Base-by-base conservation (phyloP, 78 protist genomes). In the Reticulomyxa filosa region DNA sequence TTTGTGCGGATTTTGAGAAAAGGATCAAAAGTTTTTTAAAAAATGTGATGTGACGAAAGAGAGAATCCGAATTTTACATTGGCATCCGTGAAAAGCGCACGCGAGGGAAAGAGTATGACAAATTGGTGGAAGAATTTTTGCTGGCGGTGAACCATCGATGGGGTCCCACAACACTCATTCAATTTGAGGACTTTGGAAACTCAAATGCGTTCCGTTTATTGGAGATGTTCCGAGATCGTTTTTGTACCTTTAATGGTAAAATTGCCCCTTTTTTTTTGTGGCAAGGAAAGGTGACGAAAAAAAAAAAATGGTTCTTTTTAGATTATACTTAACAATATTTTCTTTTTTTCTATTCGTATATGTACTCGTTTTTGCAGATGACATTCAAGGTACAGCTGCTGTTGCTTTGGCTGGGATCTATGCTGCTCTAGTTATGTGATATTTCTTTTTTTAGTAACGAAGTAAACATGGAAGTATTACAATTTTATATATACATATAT, bases 371-470 rank as follows among this genome's bases (percentile, higher is more conserved):
- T n/a, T n/a, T n/a, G 52, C 48, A n/a, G 98, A 93, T 46, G 98
- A 89, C 70, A 93, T 89, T 39, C 96, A 94, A 72, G 95, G 91
- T 53, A 83, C 94, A 29, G 89, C 85, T 7, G 74, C 89, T 3
- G 91, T 92, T 4, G 53, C 81, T n/a, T 66, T 81, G 0, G 74
- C 90, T 6, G 90, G 88, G 35, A 26, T 87, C 62, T 23, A 85
- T 46, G 76, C 78, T 63, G 88, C 85, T 6, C 4, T 73, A 53
- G 46, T 52, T 27, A 36, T 46, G 35, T 20, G 26, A 50, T 17
- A 29, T 8, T 4, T 52, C n/a, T n/a, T n/a, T n/a, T n/a, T n/a
- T n/a, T n/a, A n/a, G n/a, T n/a, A n/a, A n/a, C n/a, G n/a, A n/a
- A n/a, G n/a, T n/a, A n/a, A n/a, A n/a, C n/a, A n/a, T n/a, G n/a